These are phyloP conservation scores for Polyporus arcularius DNA, from an alignment of 768 basidiomycete species.

Conservation along the genomic window DNA sequence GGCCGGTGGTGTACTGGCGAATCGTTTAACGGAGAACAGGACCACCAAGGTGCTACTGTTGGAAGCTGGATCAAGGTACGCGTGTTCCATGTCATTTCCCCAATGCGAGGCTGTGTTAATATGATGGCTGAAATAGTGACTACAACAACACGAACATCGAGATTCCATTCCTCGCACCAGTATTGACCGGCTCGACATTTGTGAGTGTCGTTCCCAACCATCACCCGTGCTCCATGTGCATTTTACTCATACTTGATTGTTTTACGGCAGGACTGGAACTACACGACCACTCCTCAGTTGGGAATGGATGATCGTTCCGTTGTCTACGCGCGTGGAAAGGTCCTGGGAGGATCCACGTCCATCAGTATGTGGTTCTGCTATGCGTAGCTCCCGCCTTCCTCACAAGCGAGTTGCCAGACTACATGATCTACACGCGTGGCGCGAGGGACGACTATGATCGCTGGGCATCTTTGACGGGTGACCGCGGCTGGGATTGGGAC, in stretches of 20 bases:
- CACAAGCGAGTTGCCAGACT: neutral
- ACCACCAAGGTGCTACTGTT: neutral
- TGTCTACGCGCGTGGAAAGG: slow-evolving; percentile 22
- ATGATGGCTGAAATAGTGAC: neutral
- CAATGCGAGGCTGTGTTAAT: neutral
- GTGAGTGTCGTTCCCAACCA: neutral
- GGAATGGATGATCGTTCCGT: slow-evolving; percentile 21
- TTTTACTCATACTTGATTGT: neutral
- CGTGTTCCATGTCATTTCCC: neutral
- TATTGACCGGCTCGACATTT: neutral
- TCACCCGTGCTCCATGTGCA: neutral
- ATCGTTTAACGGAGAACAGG: neutral
- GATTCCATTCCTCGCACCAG: neutral
- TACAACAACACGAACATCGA: neutral
- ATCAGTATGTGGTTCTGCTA: slow-evolving; percentile 22
- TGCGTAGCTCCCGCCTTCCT: neutral
- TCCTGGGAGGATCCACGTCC: slow-evolving; percentile 28
- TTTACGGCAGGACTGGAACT: slow-evolving; percentile 26
- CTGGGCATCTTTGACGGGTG: neutral
- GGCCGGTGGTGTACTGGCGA: slow-evolving; percentile 4
- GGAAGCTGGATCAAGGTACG: neutral
- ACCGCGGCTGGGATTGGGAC: slow-evolving; percentile 3
- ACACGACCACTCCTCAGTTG: slow-evolving; percentile 25
- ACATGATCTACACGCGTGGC: slow-evolving; percentile 1
- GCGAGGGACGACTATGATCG: slow-evolving; percentile 2